Evolutionary conservation across 495 filamentous ascomycete species (phyloP), one percentile per base, ranked within the genome.

Genomic region (Penicillium coffeae): DNA sequence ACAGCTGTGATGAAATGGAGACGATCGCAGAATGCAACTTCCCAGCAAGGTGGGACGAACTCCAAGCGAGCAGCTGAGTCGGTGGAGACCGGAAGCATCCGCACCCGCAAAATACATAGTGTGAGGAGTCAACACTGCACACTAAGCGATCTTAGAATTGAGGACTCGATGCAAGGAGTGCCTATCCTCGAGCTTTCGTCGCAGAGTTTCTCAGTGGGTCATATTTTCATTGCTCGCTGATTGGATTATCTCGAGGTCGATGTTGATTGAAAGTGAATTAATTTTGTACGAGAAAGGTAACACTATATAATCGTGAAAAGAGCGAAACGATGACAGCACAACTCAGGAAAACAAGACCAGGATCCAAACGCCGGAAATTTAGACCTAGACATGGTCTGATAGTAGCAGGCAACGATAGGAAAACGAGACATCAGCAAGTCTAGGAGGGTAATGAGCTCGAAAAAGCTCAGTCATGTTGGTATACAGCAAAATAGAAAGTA

Each of bases 401-500:
- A 25, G 14, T 21, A 18, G 21, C 8, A 16, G 45, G n/a, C 49
- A 40, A 25, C 47, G 22, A 12, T 4, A 45, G 35, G 22, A 21
- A 9, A 21, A 33, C 13, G 10, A n/a, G 3, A 36, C 15, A 30
- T 18, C 41, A 35, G 20, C 33, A 33, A 33, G 30, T 35, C 42
- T 34, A 50, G 20, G 19, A 32, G n/a, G 35, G 35, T 25, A 15
- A 51, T 41, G 32, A 40, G 10, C n/a, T 14, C 46, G 16, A 38
- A 30, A 45, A 2, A 33, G 15, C 0, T 35, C 38, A 20, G 9
- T 20, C 35, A 7, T 16, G 14, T 20, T 20, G 18, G n/a, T 42
- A 50, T 37, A 40, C n/a, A 54, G 46, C 50, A 50, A 54, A 56
- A 60, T 57, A 67, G 58, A 67, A 64, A 59, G 58, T 56, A 56